Percentiles rank a stretch among this genome's conserved stretches.
phyloP scores from a whole-genome alignment of 2,329 filamentous ascomycete genomes.

The Penicillium sp. region DNA sequence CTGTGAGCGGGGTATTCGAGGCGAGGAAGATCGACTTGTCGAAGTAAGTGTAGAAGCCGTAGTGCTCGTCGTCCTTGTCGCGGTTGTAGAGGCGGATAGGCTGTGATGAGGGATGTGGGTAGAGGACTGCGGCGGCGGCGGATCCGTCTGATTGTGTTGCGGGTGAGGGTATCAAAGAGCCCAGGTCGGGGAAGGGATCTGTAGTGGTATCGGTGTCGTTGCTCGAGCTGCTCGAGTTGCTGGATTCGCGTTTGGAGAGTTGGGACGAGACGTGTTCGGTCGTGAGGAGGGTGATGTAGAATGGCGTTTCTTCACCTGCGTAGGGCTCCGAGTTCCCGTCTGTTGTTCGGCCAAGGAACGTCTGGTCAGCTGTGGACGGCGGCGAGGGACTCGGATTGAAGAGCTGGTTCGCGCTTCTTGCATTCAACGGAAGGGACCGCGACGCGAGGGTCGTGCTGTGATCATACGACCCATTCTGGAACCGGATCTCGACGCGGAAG shows the following conservation, averaged over 20 bases:
- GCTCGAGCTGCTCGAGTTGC: constrained; percentile 1
- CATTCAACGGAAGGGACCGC: constrained; percentile 36
- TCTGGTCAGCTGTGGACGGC: constrained; percentile 68
- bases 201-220: constrained; percentile 10
- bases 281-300: constrained; percentile 76
- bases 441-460: constrained; percentile 65
- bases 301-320: constrained; percentile 84
- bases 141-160: constrained; percentile 70
- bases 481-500: constrained; percentile 76
- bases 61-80: constrained; percentile 79
- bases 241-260: background rate
- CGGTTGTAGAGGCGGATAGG: constrained; percentile 86
- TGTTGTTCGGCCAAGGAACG: constrained; percentile 83
- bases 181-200: constrained; percentile 50
- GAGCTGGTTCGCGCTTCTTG: constrained; percentile 37
- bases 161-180: constrained; percentile 66
- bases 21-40: constrained; percentile 84
- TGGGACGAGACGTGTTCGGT: constrained; percentile 29
- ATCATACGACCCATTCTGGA: constrained; percentile 59
- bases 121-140: constrained; percentile 71
- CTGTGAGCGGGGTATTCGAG: constrained; percentile 56
- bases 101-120: constrained; percentile 72
- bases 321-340: constrained; percentile 75
- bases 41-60: constrained; percentile 93
- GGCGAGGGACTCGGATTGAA: constrained; percentile 54